phyloP scores from a whole-genome alignment of 305 asterid genomes.

The Solanum hybrid region DNA sequence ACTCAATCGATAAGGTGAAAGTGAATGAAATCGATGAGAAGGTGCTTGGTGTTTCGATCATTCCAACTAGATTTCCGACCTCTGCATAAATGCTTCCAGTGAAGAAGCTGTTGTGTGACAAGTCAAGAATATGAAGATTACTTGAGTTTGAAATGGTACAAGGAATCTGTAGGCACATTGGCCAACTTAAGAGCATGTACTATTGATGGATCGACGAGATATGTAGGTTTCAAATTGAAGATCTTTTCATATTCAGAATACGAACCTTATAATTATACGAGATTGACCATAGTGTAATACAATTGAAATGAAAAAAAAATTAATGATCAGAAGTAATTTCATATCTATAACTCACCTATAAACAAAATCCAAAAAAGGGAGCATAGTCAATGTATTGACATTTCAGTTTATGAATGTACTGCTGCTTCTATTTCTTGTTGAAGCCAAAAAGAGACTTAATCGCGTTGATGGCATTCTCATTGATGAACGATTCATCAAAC shows the following conservation, averaged over 20 bases:
- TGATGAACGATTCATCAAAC: constrained; percentile 87
- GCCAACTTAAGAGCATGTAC: background rate
- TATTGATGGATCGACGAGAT: background rate
- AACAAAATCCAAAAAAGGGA: background rate
- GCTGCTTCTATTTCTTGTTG: constrained; percentile 46
- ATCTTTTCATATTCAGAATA: background rate
- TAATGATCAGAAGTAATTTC: background rate
- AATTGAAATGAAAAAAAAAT: background rate
- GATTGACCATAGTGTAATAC: background rate
- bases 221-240: background rate
- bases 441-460: constrained; percentile 87
- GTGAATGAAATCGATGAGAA: background rate
- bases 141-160: constrained; percentile 7
- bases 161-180: background rate
- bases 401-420: background rate
- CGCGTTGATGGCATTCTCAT: constrained; percentile 86
- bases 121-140: constrained; percentile 19
- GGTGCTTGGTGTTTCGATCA: constrained; percentile 12
- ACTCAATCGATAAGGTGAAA: constrained; percentile 7
- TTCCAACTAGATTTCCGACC: constrained; percentile 16
- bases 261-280: background rate
- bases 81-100: constrained; percentile 19
- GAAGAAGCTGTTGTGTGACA: constrained; percentile 17
- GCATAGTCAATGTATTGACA: background rate
- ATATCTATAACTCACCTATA: background rate